Evolutionary conservation across 192 early-diverging fungal genomes (phyloP), one percentile per base, ranked within the genome.

Genomic region (Podochytrium sp.): DNA sequence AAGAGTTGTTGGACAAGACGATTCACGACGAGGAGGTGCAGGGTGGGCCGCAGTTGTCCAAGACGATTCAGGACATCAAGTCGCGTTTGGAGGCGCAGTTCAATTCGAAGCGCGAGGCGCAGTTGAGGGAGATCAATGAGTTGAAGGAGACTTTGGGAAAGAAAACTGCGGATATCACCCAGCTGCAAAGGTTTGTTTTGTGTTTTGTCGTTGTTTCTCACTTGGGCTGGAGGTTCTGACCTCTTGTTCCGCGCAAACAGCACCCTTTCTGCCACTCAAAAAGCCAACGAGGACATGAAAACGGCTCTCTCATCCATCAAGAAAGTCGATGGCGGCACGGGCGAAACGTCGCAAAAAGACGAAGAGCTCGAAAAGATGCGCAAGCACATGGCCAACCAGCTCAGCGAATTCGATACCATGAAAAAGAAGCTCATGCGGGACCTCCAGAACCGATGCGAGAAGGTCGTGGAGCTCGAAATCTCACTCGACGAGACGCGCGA

Each of bases 381-480:
- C 51, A 90, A 91, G 76, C 83, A 78, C 12, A 92, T 92, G 90
- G 88, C 90, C 14, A 86, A 91, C 79, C 90, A 95, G 74, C 87
- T 98, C 60, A 82, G 90, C 25, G 96, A 99, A 64, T 98, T 96
- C 83, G 98, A 99, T 71, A 90, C 91, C 65, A 97, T 97, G 95
- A 97, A 97, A 84, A 96, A 98, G 90, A 94, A 92, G 43, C 84
- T 99, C 72, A 96, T 98, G 96, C 92, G 93, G 39, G 96, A 98
- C 78, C 90, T 99, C 49, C 94, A 98, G 82, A 93, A 95, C 83
- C 91, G 96, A 47, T 97, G 96, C 83, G 96, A 99, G 79, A 93
- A 94, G 89, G 93, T 96, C 12, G 95, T 99, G 30, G 96, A 99
- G 85, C 87, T 98, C 32, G 98, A 98, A 80, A 93, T 99, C 77